Base-by-base conservation (phyloP, 257 asterid genomes). In the Capsicum chinense region DNA sequence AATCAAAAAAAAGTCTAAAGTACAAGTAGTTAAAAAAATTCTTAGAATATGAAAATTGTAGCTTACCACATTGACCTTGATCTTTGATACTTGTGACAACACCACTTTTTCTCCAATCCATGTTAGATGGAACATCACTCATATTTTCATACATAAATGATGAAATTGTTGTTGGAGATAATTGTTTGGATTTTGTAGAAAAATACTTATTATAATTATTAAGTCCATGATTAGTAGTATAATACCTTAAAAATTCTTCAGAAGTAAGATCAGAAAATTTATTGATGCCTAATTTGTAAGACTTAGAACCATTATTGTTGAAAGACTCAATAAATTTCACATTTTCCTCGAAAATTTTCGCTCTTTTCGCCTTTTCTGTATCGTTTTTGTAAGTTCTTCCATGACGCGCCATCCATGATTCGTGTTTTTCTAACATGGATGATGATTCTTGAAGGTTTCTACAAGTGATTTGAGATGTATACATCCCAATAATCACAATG, bases 51-150 rank as follows among this genome's bases (percentile, higher is more conserved):
- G 52, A 9, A 57, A 26, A 54, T 7, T 35, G 56, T 3, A 58
- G 17, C 83, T 80, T 80, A 80, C 83, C 83, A 59, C 83, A 59
- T 5, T 3, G 0, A 0, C 83, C 83, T 80, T 80, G 83, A 26
- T 80, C 19, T 48, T 63, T 71, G 50, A 69, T 58, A 21, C 62
- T 79, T 2, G 84, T 80, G 57, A 85, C 81, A 33, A 26, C 82
- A 9, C 84, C 85, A 3, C 56, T 50, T 50, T 63, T 74, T 63
- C 85, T 85, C 88, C 88, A 85, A 7, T 85, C 88, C 47, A 85
- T 37, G 10, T 39, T 8, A 9, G 79, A 26, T 12, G 85, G 85
- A n/a, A 85, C 80, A 48, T 56, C 57, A 14, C 85, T 70, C 13
- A 39, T 52, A 66, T 82, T 85, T 52, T 37, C 83, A 19, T 83